These are phyloP conservation scores for Hordeum vulgare DNA, from an alignment of 176 grass and related monocot genomes.

Conservation along the genomic window MorexV3_pseudomolecules_assembly NC_058518.1:6936637-6937136, in stretches of 20 bases:
- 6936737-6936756: background rate
- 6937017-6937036: background rate
- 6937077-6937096: background rate
- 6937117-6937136: background rate
- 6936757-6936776: background rate
- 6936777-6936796: background rate
- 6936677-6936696: background rate
- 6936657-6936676: background rate
- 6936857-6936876: background rate
- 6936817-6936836: background rate
- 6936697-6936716: background rate
- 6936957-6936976: background rate
- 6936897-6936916: background rate
- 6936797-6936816: background rate
- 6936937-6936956: background rate
- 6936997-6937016: background rate
- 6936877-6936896: background rate
- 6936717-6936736: background rate
- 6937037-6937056: background rate
- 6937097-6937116: background rate
- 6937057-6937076: background rate
- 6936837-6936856: constrained; percentile 1
- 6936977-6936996: background rate
- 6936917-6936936: constrained; percentile 21
- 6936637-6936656: background rate